These are phyloP conservation scores for Boechera divaricarpa DNA, from an alignment of 345 rosid species.

Conservation along the genomic window DNA sequence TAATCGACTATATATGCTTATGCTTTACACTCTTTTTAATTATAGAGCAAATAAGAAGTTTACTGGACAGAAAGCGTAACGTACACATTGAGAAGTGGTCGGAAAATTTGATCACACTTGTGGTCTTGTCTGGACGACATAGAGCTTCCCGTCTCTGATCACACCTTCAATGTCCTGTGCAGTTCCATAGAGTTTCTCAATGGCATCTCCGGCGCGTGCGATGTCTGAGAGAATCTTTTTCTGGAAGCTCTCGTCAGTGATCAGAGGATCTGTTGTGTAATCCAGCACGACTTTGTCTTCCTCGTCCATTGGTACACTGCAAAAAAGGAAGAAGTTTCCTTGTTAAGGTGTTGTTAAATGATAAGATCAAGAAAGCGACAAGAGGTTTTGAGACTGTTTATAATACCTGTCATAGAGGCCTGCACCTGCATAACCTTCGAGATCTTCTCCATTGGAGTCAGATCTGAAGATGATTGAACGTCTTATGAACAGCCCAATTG, in stretches of 20 bases:
- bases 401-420: slow-evolving; percentile 98
- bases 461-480: slow-evolving; percentile 94
- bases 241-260: slow-evolving; percentile 67
- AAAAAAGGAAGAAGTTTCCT: slow-evolving; percentile 18
- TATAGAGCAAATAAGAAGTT: slow-evolving; percentile 30
- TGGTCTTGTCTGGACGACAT: slow-evolving; percentile 94
- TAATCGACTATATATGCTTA: slow-evolving; percentile 27
- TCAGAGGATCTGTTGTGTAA: slow-evolving; percentile 77
- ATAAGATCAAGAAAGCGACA: slow-evolving; percentile 7
- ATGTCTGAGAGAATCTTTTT: slow-evolving; percentile 72
- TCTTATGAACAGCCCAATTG: slow-evolving; percentile 89
- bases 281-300: slow-evolving; percentile 81
- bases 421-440: slow-evolving; percentile 99
- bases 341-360: slow-evolving; percentile 9
- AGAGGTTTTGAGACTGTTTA: slow-evolving; percentile 3
- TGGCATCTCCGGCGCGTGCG: slow-evolving; percentile 75
- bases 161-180: slow-evolving; percentile 98
- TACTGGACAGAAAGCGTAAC: slow-evolving; percentile 13
- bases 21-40: slow-evolving; percentile 23
- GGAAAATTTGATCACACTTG: slow-evolving; percentile 66
- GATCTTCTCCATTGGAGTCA: slow-evolving; percentile 98
- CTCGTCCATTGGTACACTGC: slow-evolving; percentile 98
- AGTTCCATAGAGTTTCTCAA: slow-evolving; percentile 87
- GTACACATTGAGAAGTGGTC: slow-evolving; percentile 4
- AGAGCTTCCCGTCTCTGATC: slow-evolving; percentile 80